Evolutionary conservation across 495 filamentous ascomycete genomes (phyloP).

Genomic region (Rusavskia elegans): DNA sequence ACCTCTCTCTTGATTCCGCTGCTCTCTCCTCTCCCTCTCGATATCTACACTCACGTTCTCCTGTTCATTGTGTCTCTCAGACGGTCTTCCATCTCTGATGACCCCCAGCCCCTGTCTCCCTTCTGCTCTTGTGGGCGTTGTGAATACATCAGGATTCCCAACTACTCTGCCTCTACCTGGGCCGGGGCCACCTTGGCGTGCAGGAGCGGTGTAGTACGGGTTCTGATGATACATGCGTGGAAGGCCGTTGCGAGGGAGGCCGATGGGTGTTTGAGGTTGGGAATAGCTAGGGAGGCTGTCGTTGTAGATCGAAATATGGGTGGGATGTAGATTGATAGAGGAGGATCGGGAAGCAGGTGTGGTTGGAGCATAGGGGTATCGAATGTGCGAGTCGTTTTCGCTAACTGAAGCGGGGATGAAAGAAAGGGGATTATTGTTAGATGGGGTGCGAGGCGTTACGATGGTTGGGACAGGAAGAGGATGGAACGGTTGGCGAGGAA

Average conservation of each 20-base stretch:
- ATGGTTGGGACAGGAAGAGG: slow-evolving; percentile 20
- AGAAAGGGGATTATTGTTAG: slow-evolving; percentile 2
- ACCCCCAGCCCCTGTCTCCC: background rate
- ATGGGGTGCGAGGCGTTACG: slow-evolving; percentile 11
- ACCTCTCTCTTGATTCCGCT: background rate
- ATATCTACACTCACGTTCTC: slow-evolving; percentile 7
- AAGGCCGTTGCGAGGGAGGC: slow-evolving; percentile 21
- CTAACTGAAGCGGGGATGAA: background rate
- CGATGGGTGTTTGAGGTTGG: slow-evolving; percentile 40
- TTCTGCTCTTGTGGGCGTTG: too few relatives aligned
- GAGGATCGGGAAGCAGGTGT: background rate
- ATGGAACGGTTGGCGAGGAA: background rate
- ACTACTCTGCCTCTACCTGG: slow-evolving; percentile 1
- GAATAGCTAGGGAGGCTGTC: slow-evolving; percentile 30
- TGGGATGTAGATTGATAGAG: background rate
- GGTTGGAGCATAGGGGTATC: background rate
- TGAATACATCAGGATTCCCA: background rate
- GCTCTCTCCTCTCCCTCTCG: slow-evolving; percentile 6
- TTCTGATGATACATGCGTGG: background rate
- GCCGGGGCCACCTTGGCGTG: background rate
- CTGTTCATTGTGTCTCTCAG: background rate
- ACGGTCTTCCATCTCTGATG: background rate
- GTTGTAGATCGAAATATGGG: slow-evolving; percentile 26
- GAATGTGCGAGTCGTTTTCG: background rate
- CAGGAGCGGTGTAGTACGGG: background rate